phyloP scores from a whole-genome alignment of 371 early-diverging fungal genomes.

The Nosema granulosis region DNA sequence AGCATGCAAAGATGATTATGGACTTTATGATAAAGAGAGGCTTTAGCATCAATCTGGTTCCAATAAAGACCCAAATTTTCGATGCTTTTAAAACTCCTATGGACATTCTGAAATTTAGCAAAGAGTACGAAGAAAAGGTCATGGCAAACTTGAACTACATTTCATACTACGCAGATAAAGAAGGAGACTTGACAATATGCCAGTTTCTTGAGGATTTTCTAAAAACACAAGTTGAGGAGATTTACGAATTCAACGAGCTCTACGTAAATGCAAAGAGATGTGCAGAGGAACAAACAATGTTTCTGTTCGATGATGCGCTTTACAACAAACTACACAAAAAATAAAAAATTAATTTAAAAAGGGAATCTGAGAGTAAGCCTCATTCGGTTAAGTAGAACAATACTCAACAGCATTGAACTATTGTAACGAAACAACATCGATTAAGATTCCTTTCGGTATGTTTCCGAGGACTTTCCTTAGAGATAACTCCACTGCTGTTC shows the following conservation, averaged over 20 bases:
- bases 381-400: constrained; percentile 64
- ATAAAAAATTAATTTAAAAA: constrained; percentile 35
- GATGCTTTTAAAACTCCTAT: constrained; percentile 26
- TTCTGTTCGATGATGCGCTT: too few species aligned
- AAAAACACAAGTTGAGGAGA: constrained; percentile 34
- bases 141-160: constrained; percentile 20
- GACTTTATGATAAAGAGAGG: constrained; percentile 50
- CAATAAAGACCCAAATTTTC: constrained; percentile 9
- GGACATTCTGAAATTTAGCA: constrained; percentile 26
- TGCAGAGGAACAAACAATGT: too few species aligned
- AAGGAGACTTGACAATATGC: constrained; percentile 15
- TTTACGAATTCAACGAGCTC: constrained; percentile 41
- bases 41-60: constrained; percentile 21
- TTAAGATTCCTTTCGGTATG: constrained; percentile 55
- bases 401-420: constrained; percentile 64
- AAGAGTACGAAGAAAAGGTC: constrained; percentile 39
- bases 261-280: constrained; percentile 47
- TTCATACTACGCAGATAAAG: constrained; percentile 39
- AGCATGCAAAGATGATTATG: constrained; percentile 48
- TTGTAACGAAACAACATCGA: constrained; percentile 44
- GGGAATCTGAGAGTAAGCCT: constrained; percentile 63
- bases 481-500: constrained; percentile 62
- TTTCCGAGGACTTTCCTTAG: constrained; percentile 66
- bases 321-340: not conserved
- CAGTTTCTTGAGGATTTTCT: constrained; percentile 50